These are phyloP conservation scores for Cylindrotheca closterium DNA, from an alignment of 108 stramenopile species.

Conservation along the genomic window DNA sequence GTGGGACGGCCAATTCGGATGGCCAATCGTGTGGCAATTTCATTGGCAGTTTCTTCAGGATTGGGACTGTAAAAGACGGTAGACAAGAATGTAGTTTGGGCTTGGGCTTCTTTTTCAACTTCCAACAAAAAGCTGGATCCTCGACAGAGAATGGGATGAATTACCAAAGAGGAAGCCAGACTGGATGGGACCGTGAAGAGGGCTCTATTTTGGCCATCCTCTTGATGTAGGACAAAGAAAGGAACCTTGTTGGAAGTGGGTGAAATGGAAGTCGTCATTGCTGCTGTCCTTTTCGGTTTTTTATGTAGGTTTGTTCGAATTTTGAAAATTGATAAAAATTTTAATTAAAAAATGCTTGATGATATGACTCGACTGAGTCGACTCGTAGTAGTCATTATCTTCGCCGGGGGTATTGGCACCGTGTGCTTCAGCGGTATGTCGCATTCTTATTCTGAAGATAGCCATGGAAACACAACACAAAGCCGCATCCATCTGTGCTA, in stretches of 20 bases:
- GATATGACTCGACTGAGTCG: too few relatives aligned
- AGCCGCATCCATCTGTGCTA: too few relatives aligned
- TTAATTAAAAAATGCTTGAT: too few relatives aligned
- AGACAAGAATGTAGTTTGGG: conserved; percentile 23
- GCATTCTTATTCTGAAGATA: too few relatives aligned
- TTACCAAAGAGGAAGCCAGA: conserved; percentile 19
- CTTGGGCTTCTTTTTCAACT: neutral
- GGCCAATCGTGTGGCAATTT: conserved; percentile 29
- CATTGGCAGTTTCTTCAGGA: conserved; percentile 36
- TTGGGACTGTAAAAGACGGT: conserved; percentile 33
- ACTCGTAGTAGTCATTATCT: too few relatives aligned
- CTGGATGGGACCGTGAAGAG: conserved; percentile 33
- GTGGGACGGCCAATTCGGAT: conserved; percentile 28
- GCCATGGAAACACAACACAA: too few relatives aligned
- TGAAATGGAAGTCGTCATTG: neutral
- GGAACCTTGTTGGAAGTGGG: conserved; percentile 22
- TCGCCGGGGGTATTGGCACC: too few relatives aligned
- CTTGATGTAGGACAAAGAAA: conserved; percentile 29
- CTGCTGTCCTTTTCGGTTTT: neutral
- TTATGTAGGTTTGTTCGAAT: neutral
- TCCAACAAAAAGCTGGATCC: conserved; percentile 31
- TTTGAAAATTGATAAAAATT: too few relatives aligned
- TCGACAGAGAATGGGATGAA: conserved; percentile 33
- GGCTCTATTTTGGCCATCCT: conserved; percentile 24
- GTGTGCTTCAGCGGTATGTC: too few relatives aligned